A percentile compares a stretch with the other conserved stretches of the same genome.
Conservation (phyloP, 345 rosid species). For the Durio zibethinus region DNA sequence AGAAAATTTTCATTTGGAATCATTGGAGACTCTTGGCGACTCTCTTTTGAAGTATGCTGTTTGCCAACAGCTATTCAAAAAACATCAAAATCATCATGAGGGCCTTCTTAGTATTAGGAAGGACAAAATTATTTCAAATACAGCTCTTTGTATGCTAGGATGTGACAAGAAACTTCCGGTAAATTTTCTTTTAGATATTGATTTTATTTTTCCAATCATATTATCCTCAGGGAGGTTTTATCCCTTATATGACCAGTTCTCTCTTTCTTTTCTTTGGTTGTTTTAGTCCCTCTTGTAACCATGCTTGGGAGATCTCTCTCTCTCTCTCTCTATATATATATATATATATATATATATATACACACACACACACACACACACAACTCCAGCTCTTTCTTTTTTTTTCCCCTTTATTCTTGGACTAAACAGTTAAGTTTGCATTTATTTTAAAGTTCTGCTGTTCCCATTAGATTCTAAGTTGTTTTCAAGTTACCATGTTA, state of each 20-base stretch:
- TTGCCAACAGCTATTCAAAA: constrained; percentile 67
- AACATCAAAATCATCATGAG: constrained; percentile 50
- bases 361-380: too few species aligned
- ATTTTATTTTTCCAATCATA: not conserved
- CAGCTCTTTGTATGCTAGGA: constrained; percentile 67
- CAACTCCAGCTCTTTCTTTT: not conserved
- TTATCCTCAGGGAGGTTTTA: not conserved
- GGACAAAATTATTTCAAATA: constrained; percentile 61
- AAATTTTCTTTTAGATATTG: constrained; percentile 7
- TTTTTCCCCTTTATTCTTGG: not conserved
- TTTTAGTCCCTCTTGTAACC: not conserved
- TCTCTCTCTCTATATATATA: too few species aligned
- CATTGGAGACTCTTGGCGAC: constrained; percentile 91
- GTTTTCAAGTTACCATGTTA: not conserved
- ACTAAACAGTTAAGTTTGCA: not conserved
- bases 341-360: too few species aligned
- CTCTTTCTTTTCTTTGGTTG: not conserved
- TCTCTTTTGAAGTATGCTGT: constrained; percentile 84
- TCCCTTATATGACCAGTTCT: not conserved
- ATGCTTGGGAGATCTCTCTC: not conserved
- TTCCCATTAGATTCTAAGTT: not conserved
- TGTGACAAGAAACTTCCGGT: constrained; percentile 74
- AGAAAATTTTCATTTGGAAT: constrained; percentile 77
- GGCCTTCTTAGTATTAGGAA: constrained; percentile 76
- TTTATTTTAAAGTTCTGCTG: not conserved